Evolutionary conservation across 2,329 filamentous ascomycete genomes (phyloP).

Genomic region (Magnaporthales sp.): DNA sequence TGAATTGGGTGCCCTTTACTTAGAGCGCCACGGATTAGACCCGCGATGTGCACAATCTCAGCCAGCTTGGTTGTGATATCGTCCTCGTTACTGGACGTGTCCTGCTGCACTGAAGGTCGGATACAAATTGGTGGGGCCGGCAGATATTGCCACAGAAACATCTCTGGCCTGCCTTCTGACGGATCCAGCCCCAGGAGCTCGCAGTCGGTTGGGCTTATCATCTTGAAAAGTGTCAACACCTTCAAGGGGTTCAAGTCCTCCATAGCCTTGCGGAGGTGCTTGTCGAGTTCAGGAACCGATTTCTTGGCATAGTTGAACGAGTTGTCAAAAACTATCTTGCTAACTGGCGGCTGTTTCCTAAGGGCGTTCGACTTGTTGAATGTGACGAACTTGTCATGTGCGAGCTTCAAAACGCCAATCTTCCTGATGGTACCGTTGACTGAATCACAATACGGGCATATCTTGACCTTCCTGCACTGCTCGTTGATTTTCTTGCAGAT

Average conservation of each 20-base stretch:
- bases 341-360: conserved; percentile 73
- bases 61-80: conserved; percentile 95
- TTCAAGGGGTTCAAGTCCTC: conserved; percentile 89
- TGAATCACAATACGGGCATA: conserved; percentile 70
- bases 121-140: conserved; percentile 93
- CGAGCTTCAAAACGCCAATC: conserved; percentile 82
- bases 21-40: conserved; percentile 74
- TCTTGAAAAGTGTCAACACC: conserved; percentile 85
- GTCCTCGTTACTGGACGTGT: conserved; percentile 89
- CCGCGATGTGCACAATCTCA: conserved; percentile 89
- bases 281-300: conserved; percentile 74
- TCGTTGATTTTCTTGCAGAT: conserved; percentile 84
- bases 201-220: conserved; percentile 76
- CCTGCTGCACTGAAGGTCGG: conserved; percentile 86
- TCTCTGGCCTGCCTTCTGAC: conserved; percentile 79
- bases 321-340: conserved; percentile 76
- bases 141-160: conserved; percentile 96
- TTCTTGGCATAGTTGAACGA: conserved; percentile 76
- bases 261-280: conserved; percentile 83
- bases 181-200: conserved; percentile 86
- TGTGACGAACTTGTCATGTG: conserved; percentile 83
- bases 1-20: conserved; percentile 76
- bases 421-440: conserved; percentile 92
- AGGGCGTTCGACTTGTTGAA: conserved; percentile 84
- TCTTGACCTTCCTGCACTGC: conserved; percentile 79